phyloP scores from a whole-genome alignment of 371 early-diverging fungal species.

The Zopfochytrium polystomum region DNA sequence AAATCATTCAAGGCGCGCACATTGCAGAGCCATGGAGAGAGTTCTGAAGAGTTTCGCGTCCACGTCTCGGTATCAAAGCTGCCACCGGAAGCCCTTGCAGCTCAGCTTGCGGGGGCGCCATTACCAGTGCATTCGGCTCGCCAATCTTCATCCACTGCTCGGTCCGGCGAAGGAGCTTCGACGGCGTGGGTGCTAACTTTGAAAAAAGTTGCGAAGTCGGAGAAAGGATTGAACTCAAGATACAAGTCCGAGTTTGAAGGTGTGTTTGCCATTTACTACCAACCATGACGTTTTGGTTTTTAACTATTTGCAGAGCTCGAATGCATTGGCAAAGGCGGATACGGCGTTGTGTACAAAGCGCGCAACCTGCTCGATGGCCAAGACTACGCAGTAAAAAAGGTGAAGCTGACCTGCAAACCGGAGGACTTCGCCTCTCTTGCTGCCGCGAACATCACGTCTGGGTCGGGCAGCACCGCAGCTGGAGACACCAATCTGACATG shows the following conservation, averaged over 20 bases:
- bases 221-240: slow-evolving; percentile 9
- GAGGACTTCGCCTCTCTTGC: slow-evolving; percentile 22
- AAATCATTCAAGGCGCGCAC: not conserved
- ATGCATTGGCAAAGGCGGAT: slow-evolving; percentile 44
- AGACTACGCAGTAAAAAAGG: slow-evolving; percentile 57
- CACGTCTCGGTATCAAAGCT: slow-evolving; percentile 17
- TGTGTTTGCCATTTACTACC: not conserved
- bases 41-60: not conserved
- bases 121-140: not conserved
- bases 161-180: no score
- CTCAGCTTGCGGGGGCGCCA: not conserved
- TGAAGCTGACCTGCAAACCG: slow-evolving; percentile 30
- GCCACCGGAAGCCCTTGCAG: slow-evolving; percentile 7
- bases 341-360: slow-evolving; percentile 53
- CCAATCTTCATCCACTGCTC: not conserved
- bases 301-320: slow-evolving; percentile 9
- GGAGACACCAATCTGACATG: not conserved
- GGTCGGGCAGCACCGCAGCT: not conserved
- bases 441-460: not conserved
- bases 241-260: slow-evolving; percentile 28
- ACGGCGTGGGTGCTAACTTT: slow-evolving; percentile 12
- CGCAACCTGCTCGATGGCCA: slow-evolving; percentile 44
- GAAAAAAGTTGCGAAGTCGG: slow-evolving; percentile 1
- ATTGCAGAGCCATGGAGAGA: not conserved
- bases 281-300: not conserved